phyloP scores from a whole-genome alignment of 371 early-diverging fungal genomes.

The Cokeromyces recurvatus region DNA sequence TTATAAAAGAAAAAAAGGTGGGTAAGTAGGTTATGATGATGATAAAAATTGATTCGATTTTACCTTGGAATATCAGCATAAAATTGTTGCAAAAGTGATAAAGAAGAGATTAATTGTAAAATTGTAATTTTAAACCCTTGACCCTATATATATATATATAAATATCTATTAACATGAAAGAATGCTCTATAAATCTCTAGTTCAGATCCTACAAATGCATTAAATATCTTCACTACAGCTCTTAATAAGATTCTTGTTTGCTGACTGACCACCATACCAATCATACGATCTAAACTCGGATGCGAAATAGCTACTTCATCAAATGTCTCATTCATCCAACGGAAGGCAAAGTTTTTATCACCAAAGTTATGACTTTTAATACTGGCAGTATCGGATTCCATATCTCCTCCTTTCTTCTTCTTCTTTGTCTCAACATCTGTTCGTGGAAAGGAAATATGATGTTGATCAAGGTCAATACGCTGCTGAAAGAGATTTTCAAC shows the following conservation, averaged over 20 bases:
- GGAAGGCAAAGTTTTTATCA: constrained; percentile 45
- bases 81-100: constrained; percentile 60
- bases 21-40: too few relatives aligned
- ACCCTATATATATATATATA: constrained; percentile 24
- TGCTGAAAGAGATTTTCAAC: too few relatives aligned
- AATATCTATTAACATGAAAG: background rate
- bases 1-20: background rate
- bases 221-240: constrained; percentile 43
- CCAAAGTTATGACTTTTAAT: constrained; percentile 45
- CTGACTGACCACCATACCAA: constrained; percentile 49
- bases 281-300: constrained; percentile 49
- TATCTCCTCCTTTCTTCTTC: constrained; percentile 1
- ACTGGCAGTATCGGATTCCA: constrained; percentile 23
- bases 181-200: too few relatives aligned
- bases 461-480: constrained; percentile 6
- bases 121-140: constrained; percentile 76
- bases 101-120: constrained; percentile 64
- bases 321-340: constrained; percentile 49
- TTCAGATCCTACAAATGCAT: constrained; percentile 31
- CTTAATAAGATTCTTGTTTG: constrained; percentile 42
- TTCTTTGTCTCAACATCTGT: constrained; percentile 12
- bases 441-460: constrained; percentile 14
- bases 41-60: too few relatives aligned
- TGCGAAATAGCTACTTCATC: constrained; percentile 47
- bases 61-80: constrained; percentile 52